phyloP scores from a whole-genome alignment of 2,329 filamentous ascomycete genomes.

The Phoma herbarum region DNA sequence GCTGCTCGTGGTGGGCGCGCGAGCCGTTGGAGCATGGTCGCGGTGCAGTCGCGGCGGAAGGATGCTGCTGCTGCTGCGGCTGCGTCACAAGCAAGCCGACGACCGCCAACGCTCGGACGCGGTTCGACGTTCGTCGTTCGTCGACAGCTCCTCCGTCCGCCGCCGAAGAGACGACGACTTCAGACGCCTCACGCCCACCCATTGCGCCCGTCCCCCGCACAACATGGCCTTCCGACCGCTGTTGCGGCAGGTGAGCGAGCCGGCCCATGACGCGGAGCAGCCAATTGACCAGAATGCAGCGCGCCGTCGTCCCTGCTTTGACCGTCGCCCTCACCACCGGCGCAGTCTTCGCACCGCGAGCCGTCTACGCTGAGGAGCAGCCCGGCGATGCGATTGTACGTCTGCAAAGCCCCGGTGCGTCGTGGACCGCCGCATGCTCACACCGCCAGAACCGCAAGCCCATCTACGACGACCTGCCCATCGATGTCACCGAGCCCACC shows the following conservation, averaged over 20 bases:
- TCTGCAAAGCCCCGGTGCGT: background rate
- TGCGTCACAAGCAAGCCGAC: slow-evolving; percentile 36
- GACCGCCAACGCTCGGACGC: slow-evolving; percentile 10
- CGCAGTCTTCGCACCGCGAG: slow-evolving; percentile 57
- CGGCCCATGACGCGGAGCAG: too few relatives aligned
- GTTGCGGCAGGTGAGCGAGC: slow-evolving; percentile 60
- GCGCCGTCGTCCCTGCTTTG: slow-evolving; percentile 59
- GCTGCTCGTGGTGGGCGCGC: slow-evolving; percentile 23
- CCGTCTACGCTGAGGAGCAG: slow-evolving; percentile 59
- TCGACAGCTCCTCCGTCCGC: slow-evolving; percentile 4
- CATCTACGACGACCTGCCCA: slow-evolving; percentile 76
- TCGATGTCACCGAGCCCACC: slow-evolving; percentile 51
- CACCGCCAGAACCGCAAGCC: slow-evolving; percentile 59
- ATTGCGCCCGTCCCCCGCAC: slow-evolving; percentile 45
- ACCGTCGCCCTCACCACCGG: slow-evolving; percentile 55
- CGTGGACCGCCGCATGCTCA: background rate
- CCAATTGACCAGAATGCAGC: slow-evolving; percentile 48
- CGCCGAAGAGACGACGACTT: slow-evolving; percentile 35
- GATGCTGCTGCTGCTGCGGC: too few relatives aligned
- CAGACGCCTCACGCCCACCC: slow-evolving; percentile 35
- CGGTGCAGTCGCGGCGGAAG: background rate
- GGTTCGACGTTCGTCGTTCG: background rate
- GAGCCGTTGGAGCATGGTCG: slow-evolving; percentile 54
- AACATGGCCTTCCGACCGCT: slow-evolving; percentile 64
- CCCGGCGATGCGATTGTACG: slow-evolving; percentile 24